Evolutionary conservation across 2,329 filamentous ascomycete species (phyloP).

Genomic region (Rhinocladiella similis): DNA sequence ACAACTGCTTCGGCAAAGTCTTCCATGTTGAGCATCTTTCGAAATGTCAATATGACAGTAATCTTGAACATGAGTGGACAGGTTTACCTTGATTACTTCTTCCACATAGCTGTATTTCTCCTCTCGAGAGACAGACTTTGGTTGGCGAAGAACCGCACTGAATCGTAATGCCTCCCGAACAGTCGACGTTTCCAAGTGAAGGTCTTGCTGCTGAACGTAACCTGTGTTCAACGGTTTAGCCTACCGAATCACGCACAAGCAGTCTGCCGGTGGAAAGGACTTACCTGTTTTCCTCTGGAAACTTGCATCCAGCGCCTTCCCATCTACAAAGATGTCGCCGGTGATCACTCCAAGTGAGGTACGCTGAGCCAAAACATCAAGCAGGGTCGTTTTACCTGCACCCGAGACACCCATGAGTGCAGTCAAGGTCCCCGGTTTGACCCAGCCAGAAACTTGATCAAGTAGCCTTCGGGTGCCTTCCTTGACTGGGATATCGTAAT

Average conservation of each 20-base stretch:
- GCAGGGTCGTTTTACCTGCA: conserved; percentile 76
- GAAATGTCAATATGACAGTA: not conserved
- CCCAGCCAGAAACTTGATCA: conserved; percentile 55
- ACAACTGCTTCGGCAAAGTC: conserved; percentile 86
- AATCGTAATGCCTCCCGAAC: conserved; percentile 74
- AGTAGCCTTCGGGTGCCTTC: conserved; percentile 65
- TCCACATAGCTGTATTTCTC: conserved; percentile 86
- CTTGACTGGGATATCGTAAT: conserved; percentile 55
- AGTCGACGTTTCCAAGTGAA: conserved; percentile 66
- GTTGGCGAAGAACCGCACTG: conserved; percentile 81
- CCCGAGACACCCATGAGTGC: conserved; percentile 63
- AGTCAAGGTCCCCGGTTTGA: conserved; percentile 56
- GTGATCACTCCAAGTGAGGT: conserved; percentile 60
- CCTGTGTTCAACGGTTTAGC: conserved; percentile 44
- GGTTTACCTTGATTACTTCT: conserved; percentile 72
- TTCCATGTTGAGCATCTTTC: conserved; percentile 76
- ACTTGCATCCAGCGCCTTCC: conserved; percentile 46
- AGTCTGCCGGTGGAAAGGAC: not conserved
- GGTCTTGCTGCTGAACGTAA: conserved; percentile 70
- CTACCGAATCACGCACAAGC: not conserved
- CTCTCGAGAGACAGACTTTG: conserved; percentile 62
- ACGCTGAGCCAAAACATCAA: conserved; percentile 59
- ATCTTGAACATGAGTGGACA: conserved; percentile 58
- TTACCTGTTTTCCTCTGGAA: conserved; percentile 71
- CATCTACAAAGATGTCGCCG: conserved; percentile 66